Conservation (phyloP, 176 grass and related monocot genomes). For the Dendrocalamus sinicus region DNA sequence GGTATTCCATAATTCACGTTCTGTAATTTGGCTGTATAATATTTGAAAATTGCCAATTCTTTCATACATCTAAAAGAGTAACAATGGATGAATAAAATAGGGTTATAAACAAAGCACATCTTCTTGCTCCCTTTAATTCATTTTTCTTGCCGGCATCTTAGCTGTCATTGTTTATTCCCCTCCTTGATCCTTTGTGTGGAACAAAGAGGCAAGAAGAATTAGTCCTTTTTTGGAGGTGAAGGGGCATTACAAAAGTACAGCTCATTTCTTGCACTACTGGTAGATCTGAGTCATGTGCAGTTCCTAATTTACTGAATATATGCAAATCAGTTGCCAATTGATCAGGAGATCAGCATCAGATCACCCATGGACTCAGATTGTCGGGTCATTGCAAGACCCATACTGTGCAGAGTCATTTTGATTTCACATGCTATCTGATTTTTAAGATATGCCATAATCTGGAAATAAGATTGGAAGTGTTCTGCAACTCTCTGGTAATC, state of each 20-base stretch:
- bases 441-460: constrained; percentile 16
- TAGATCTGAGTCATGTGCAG: constrained; percentile 38
- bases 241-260: constrained; percentile 28
- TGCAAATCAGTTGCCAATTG: constrained; percentile 13
- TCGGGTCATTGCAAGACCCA: constrained; percentile 3
- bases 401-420: background rate
- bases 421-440: constrained; percentile 41
- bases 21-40: constrained; percentile 17
- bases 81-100: background rate
- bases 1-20: background rate
- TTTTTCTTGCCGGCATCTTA: constrained; percentile 42
- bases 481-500: constrained; percentile 4
- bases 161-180: constrained; percentile 37
- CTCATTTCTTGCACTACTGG: constrained; percentile 4
- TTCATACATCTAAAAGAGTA: constrained; percentile 37
- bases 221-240: constrained; percentile 24
- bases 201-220: constrained; percentile 47
- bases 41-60: constrained; percentile 25
- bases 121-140: constrained; percentile 27
- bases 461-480: constrained; percentile 18
- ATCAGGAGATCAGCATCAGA: constrained; percentile 28
- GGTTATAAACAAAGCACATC: constrained; percentile 27
- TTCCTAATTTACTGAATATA: constrained; percentile 6
- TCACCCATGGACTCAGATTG: constrained; percentile 25
- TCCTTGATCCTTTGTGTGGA: constrained; percentile 50